A percentile compares a stretch with the other conserved stretches of the same genome.
Evolutionary conservation across 345 rosid species (phyloP).

Genomic region (Capsella bursapastoris): DNA sequence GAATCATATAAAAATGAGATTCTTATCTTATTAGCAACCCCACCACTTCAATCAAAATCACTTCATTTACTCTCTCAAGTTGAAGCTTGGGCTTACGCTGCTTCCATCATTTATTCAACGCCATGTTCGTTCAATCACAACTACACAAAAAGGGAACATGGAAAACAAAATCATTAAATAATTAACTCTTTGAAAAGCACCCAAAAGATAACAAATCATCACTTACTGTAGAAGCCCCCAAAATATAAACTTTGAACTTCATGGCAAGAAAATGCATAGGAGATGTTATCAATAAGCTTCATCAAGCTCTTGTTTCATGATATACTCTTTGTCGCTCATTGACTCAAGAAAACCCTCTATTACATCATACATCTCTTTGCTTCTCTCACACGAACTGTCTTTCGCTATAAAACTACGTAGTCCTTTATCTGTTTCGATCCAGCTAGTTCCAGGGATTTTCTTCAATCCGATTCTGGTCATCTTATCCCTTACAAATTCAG

Average conservation of each 20-base stretch:
- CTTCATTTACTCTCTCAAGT: constrained; percentile 11
- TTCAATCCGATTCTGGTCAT: constrained; percentile 66
- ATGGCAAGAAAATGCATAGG: neutral
- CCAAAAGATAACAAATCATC: neutral
- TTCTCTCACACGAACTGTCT: constrained; percentile 53
- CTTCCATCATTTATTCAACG: constrained; percentile 4
- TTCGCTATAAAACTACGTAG: constrained; percentile 52
- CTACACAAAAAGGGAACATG: neutral
- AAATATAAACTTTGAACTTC: neutral
- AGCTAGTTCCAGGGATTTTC: constrained; percentile 79
- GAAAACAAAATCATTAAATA: neutral
- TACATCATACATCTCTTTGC: constrained; percentile 47
- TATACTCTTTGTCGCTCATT: constrained; percentile 54
- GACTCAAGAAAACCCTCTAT: constrained; percentile 55
- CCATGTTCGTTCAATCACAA: constrained; percentile 14
- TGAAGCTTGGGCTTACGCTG: neutral
- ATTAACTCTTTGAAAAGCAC: neutral
- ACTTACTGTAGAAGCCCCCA: neutral
- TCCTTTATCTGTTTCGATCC: constrained; percentile 64
- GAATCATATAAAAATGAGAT: constrained; percentile 6
- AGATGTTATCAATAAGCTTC: constrained; percentile 34
- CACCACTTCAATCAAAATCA: constrained; percentile 34
- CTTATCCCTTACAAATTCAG: constrained; percentile 65
- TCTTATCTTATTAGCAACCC: constrained; percentile 4
- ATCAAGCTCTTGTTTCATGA: constrained; percentile 43